Evolutionary conservation across 306 rosid species (phyloP), one percentile per base, ranked within the genome.

Genomic region (Pterocarpus macrocarpus): DNA sequence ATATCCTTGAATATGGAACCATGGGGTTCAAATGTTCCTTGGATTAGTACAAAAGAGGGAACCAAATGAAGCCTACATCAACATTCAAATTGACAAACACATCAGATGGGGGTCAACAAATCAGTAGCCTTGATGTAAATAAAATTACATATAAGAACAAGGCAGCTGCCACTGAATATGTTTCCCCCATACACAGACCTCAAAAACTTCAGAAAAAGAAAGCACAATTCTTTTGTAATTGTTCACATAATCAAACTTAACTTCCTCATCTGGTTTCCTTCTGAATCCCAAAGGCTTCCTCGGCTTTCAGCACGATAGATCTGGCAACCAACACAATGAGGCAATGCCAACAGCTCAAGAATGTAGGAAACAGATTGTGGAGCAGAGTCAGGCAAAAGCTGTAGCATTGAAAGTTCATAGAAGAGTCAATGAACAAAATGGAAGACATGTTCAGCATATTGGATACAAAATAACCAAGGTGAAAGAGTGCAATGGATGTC

Each of bases 371-470:
- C 90, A 53, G 97, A 95, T 50, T 70, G 89, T 34, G 98, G 97
- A 78, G 97, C 97, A 73, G 95, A 95, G 10, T 91, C 87, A n/a
- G 97, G 95, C 45, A 91, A 87, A 80, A 93, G 95, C 97, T 95
- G 97, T 70, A 86, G 58, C 44, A 83, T 83, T 66, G 66, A 58
- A 71, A 65, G 68, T 78, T 79, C 56, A 76, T 52, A 39, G 15
- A 41, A 47, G n/a, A 61, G 62, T 75, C 14, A 52, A 52, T 52
- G 1, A 4, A 34, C 28, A 50, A 76, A 77, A 53, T 45, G 67
- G 35, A 52, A 74, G 43, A 63, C 8, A 69, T 38, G 61, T 22
- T 12, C n/a, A 3, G 76, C 76, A 70, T 53, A 53, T 28, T 28
- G 68, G 71, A 43, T 75, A 22, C 17, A 74, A 55, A 63, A 45